Evolutionary conservation across 1,284 basidiomycete species (phyloP).

Genomic region (Heterobasidion irregulare): DNA sequence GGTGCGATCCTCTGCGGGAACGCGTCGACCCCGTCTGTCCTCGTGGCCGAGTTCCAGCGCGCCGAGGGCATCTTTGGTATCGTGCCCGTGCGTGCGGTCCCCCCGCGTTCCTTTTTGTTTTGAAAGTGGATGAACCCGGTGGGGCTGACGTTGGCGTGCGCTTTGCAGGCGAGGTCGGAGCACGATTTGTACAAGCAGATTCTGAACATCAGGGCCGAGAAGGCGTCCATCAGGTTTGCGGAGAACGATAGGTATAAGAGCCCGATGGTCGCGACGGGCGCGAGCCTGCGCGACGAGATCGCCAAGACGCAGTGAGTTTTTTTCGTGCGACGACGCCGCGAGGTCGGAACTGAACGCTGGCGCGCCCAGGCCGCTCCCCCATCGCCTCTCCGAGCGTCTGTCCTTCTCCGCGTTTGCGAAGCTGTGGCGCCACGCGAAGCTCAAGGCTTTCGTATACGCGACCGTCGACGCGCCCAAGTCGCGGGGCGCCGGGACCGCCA

Average conservation of each 20-base stretch:
- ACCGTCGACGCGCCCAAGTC: slow-evolving; percentile 1
- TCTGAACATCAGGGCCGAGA: slow-evolving; percentile 61
- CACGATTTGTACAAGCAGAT: slow-evolving; percentile 78
- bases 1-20: slow-evolving; percentile 82
- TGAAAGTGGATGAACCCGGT: too few species aligned
- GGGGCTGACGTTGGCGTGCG: not conserved
- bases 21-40: slow-evolving; percentile 70
- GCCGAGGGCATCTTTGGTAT: slow-evolving; percentile 75
- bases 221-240: slow-evolving; percentile 57
- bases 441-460: slow-evolving; percentile 29
- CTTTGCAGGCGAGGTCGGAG: slow-evolving; percentile 60
- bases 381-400: slow-evolving; percentile 29
- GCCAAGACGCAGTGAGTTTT: slow-evolving; percentile 38
- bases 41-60: slow-evolving; percentile 71
- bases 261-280: slow-evolving; percentile 59
- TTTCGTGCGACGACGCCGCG: not conserved
- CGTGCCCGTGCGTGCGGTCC: slow-evolving; percentile 43
- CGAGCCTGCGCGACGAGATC: slow-evolving; percentile 50
- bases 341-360: not conserved
- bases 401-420: slow-evolving; percentile 40
- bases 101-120: too few species aligned
- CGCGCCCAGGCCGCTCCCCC: slow-evolving; percentile 8
- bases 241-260: slow-evolving; percentile 73
- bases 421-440: slow-evolving; percentile 45
- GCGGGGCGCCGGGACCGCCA: slow-evolving; percentile 4